phyloP scores from a whole-genome alignment of 495 filamentous ascomycete species.

The Elasticomyces elasticus region DNA sequence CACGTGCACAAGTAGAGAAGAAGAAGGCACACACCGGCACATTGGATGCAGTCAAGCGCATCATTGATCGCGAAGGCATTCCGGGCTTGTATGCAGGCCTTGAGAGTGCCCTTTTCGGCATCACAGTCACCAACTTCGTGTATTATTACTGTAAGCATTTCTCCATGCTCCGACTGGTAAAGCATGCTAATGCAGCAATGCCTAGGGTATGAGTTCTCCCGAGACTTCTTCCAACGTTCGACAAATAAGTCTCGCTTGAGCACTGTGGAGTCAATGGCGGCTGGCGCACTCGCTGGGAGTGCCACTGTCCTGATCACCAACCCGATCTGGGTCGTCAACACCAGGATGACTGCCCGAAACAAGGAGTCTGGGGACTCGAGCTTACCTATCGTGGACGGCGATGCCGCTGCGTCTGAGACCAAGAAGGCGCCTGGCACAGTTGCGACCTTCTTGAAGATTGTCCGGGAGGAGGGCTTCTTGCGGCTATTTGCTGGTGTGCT shows the following conservation, averaged over 20 bases:
- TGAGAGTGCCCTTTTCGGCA: constrained; percentile 87
- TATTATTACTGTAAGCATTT: constrained; percentile 85
- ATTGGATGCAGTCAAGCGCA: constrained; percentile 69
- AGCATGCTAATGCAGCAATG: background rate
- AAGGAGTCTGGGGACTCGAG: constrained; percentile 44
- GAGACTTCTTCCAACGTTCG: constrained; percentile 75
- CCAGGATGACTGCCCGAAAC: constrained; percentile 87
- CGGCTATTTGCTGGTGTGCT: constrained; percentile 88
- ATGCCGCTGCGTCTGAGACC: constrained; percentile 20
- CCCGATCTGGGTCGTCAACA: constrained; percentile 98
- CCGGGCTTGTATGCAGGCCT: constrained; percentile 79
- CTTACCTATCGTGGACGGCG: constrained; percentile 35
- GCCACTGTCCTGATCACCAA: constrained; percentile 94
- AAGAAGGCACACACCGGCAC: constrained; percentile 78
- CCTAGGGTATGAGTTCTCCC: constrained; percentile 87
- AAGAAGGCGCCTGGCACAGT: constrained; percentile 54
- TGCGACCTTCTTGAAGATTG: constrained; percentile 62
- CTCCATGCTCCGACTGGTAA: background rate
- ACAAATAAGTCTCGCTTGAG: constrained; percentile 70
- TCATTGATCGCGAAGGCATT: constrained; percentile 83
- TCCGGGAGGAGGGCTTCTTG: constrained; percentile 67
- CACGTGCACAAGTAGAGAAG: constrained; percentile 93
- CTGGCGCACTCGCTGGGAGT: constrained; percentile 86
- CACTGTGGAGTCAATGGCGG: constrained; percentile 82
- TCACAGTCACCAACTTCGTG: constrained; percentile 97